A percentile compares a stretch with the other conserved stretches of the same genome.
phyloP scores from a whole-genome alignment of 2,329 filamentous ascomycete genomes.

The Colletotrichum sp. region DNA sequence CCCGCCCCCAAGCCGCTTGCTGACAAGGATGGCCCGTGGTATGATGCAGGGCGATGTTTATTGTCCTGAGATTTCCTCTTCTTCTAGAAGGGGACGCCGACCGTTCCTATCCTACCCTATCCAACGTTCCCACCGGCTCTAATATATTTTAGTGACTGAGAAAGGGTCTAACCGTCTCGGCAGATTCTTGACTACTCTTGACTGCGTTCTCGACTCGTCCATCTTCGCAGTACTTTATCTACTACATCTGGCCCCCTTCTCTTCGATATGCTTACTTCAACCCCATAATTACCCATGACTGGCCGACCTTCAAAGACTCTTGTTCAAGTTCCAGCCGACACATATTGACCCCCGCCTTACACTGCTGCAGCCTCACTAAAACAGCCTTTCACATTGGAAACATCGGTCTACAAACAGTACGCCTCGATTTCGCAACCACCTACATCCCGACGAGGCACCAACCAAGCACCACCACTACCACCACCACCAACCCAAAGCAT shows the following conservation, averaged over 20 bases:
- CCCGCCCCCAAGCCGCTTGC: neutral
- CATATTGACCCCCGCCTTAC: neutral
- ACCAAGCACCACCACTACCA: neutral
- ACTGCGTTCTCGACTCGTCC: neutral
- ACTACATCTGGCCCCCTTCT: neutral
- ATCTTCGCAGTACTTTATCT: neutral
- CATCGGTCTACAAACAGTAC: neutral
- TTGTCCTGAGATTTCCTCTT: neutral
- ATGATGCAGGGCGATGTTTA: neutral
- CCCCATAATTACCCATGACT: neutral
- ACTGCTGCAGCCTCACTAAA: neutral
- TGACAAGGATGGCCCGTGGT: conserved; percentile 1
- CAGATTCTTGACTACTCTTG: neutral
- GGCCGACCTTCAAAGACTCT: neutral
- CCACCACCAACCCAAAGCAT: neutral
- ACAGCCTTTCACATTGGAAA: neutral
- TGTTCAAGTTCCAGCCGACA: neutral
- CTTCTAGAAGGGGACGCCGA: neutral
- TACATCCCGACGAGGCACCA: neutral
- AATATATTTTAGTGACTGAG: neutral
- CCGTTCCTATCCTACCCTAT: neutral
- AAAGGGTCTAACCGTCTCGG: neutral
- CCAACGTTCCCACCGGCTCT: neutral
- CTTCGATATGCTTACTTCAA: neutral
- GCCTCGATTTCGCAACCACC: neutral